phyloP scores from a whole-genome alignment of 106 monocot genomes.

The Cymbidium sinense region DNA sequence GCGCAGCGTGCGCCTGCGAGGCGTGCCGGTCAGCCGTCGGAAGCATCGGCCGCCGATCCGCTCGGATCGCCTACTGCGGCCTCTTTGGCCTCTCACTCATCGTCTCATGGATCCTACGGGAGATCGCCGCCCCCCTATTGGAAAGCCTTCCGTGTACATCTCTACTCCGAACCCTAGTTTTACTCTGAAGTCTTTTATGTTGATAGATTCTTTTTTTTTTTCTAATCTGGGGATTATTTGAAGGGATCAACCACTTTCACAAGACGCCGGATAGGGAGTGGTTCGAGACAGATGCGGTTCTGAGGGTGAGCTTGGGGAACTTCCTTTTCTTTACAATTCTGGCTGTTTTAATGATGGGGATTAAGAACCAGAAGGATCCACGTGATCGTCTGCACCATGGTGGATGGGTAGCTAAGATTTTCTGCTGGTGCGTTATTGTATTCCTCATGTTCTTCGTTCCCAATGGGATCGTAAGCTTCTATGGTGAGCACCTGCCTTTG shows the following conservation, averaged over 20 bases:
- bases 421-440: constrained; percentile 73
- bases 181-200: not conserved
- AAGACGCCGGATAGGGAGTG: constrained; percentile 89
- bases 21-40: constrained; percentile 92
- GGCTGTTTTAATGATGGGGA: constrained; percentile 70
- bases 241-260: constrained; percentile 97
- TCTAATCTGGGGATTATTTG: not conserved
- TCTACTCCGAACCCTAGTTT: not conserved
- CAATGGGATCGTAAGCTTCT: constrained; percentile 26
- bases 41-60: constrained; percentile 90
- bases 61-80: constrained; percentile 97
- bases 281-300: constrained; percentile 97
- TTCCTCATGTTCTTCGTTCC: constrained; percentile 30
- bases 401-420: constrained; percentile 91
- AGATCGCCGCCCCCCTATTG: constrained; percentile 93
- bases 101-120: constrained; percentile 89
- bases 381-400: constrained; percentile 86
- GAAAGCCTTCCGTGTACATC: constrained; percentile 74
- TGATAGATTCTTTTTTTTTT: not conserved
- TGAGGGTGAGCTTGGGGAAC: constrained; percentile 93
- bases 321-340: constrained; percentile 90
- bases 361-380: constrained; percentile 97
- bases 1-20: constrained; percentile 97
- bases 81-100: constrained; percentile 96
- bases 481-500: constrained; percentile 12